Conservation (phyloP, 768 basidiomycete genomes). For the Russula earlei region DNA sequence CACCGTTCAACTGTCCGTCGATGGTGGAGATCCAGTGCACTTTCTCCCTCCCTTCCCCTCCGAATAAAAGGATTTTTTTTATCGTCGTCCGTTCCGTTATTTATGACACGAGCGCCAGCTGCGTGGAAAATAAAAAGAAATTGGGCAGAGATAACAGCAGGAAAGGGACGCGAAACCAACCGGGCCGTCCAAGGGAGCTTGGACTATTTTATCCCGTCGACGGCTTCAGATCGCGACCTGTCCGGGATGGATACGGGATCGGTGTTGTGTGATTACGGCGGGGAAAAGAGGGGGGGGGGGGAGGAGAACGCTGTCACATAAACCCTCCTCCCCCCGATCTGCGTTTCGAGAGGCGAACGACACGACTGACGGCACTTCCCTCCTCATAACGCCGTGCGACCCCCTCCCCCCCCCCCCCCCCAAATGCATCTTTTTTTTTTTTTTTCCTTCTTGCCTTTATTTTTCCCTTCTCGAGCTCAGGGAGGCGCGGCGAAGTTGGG, state of each 20-base stretch:
- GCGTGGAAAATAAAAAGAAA: not conserved
- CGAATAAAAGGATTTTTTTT: not conserved
- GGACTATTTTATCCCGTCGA: not conserved
- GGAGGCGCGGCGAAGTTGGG: not conserved
- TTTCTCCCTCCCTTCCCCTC: too few relatives aligned
- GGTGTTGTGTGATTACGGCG: conserved; percentile 4
- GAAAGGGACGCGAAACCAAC: not conserved
- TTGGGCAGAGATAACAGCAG: not conserved
- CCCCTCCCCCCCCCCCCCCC: not conserved
- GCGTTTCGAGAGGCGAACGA: not conserved
- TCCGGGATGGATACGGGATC: conserved; percentile 10
- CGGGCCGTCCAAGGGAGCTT: not conserved
- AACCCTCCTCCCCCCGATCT: not conserved
- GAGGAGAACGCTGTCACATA: conserved; percentile 6
- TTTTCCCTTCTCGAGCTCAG: not conserved
- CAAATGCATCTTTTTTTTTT: too few relatives aligned
- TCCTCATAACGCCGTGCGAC: conserved; percentile 13
- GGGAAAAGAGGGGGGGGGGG: too few relatives aligned
- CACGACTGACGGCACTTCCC: not conserved
- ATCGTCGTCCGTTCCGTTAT: not conserved
- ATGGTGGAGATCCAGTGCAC: not conserved
- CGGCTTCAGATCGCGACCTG: conserved; percentile 16
- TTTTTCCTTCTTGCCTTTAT: not conserved
- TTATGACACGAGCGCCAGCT: not conserved
- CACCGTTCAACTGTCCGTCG: not conserved